These are phyloP conservation scores for Pseudonitzschia multistriata DNA, from an alignment of 108 stramenopile genomes.

Conservation along the genomic window DNA sequence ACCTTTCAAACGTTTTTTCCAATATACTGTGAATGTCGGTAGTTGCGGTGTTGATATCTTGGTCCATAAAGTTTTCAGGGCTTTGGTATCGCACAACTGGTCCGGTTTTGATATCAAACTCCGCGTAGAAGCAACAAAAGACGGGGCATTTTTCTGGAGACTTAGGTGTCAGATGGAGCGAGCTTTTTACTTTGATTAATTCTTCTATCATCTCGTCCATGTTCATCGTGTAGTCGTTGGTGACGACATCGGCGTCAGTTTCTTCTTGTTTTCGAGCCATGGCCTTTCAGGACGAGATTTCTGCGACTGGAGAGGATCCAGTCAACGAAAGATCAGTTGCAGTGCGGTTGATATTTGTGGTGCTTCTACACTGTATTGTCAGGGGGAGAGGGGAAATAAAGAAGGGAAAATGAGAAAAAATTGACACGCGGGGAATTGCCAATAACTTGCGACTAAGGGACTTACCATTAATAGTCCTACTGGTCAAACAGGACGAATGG, in stretches of 20 bases:
- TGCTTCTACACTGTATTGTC: too few relatives aligned
- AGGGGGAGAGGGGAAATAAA: too few relatives aligned
- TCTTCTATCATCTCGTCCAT: conserved; percentile 3
- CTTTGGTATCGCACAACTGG: conserved; percentile 68
- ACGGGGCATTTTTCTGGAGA: conserved; percentile 63
- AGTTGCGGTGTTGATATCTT: conserved; percentile 49
- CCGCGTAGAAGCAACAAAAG: conserved; percentile 82
- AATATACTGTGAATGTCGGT: conserved; percentile 60
- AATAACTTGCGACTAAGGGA: too few relatives aligned
- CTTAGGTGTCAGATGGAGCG: conserved; percentile 27
- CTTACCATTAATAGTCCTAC: too few relatives aligned
- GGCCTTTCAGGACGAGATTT: too few relatives aligned
- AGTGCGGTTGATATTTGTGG: too few relatives aligned
- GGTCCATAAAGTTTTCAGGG: conserved; percentile 71
- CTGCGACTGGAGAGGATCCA: too few relatives aligned
- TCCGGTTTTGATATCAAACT: conserved; percentile 83
- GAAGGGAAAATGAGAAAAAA: too few relatives aligned
- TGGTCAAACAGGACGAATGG: too few relatives aligned
- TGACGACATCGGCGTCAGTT: not conserved
- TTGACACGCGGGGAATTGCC: too few relatives aligned
- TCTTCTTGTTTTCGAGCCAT: not conserved
- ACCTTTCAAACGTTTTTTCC: conserved; percentile 47
- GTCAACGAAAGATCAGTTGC: too few relatives aligned
- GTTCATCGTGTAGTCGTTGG: not conserved
- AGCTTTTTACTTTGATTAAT: not conserved